Base-by-base conservation (phyloP, 495 filamentous ascomycete species). In the Hyaloscypha hepaticicola region DNA sequence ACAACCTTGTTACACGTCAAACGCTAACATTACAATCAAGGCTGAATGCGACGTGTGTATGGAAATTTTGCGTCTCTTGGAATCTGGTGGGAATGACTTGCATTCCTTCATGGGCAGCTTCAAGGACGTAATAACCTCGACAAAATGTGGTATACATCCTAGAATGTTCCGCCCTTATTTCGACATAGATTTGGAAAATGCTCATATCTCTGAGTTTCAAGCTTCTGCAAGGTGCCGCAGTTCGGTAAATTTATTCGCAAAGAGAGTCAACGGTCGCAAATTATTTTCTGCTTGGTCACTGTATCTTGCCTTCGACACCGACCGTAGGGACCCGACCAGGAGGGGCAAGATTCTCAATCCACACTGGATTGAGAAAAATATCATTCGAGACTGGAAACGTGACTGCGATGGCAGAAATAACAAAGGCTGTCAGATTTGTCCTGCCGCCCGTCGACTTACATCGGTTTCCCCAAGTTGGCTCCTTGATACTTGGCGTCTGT, bases 351-450 rank as follows among this genome's bases (percentile, higher is more conserved):
- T 58, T 41, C 26, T 58, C 56, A 33, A 58, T 38, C 56, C 31
- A 34, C 56, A 58, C 56, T 61, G 59, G 59, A 61, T 61, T 51
- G 59, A 61, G 11, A 48, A 50, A 21, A 51, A 50, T 19, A 19
- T 61, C 26, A 19, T 61, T 61, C 41, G 59, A 28, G 38, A 31
- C 9, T 61, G 59, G 59, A 61, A 51, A 61, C 41, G 48, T 8
- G 59, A 3, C 16, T 51, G 59, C 29, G 56, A 58, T 58, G n/a
- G 12, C 31, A 58, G 31, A 27, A 58, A 41, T 33, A 58, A 34
- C 24, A 58, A 33, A 25, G 31, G 34, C 31, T 38, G 56, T 41
- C 56, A 58, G 31, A 61, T 51, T 31, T 2, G 59, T 34, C 48
- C 22, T n/a, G 41, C 25, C 38, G 25, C 28, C 25, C 51, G 12